Conservation (phyloP, 345 rosid genomes). For the Clarkia xantiana region DNA sequence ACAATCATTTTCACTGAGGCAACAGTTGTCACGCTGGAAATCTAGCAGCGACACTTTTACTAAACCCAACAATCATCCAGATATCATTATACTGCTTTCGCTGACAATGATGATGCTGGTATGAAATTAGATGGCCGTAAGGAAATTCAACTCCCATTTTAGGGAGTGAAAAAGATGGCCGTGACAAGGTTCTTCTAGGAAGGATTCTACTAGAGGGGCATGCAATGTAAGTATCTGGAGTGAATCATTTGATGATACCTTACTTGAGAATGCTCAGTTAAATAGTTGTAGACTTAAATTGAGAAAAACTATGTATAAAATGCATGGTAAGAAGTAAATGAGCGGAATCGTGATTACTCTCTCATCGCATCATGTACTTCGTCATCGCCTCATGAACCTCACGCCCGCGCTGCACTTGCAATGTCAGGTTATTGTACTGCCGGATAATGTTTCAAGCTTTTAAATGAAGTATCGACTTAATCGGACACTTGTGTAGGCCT, state of each 20-base stretch:
- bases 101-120: conserved; percentile 32
- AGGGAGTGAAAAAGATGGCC: conserved; percentile 48
- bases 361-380: no score
- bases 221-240: conserved; percentile 53
- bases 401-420: no score
- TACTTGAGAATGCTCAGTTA: conserved; percentile 48
- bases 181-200: conserved; percentile 41
- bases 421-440: no score
- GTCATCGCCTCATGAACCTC: no score
- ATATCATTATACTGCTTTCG: conserved; percentile 38
- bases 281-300: conserved; percentile 44
- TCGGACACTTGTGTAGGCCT: no score
- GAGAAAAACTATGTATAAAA: conserved; percentile 56
- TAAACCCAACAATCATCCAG: conserved; percentile 35
- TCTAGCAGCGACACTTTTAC: conserved; percentile 28
- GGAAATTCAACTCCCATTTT: conserved; percentile 31
- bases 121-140: conserved; percentile 39
- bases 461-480: no score
- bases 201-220: conserved; percentile 48
- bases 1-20: conserved; percentile 50
- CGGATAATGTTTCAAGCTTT: no score
- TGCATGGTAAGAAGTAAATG: conserved; percentile 60
- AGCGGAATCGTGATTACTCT: conserved; percentile 49
- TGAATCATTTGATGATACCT: conserved; percentile 55
- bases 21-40: conserved; percentile 45